Conservation (phyloP, 768 basidiomycete species). For the Aureoboletus auriporus region DNA sequence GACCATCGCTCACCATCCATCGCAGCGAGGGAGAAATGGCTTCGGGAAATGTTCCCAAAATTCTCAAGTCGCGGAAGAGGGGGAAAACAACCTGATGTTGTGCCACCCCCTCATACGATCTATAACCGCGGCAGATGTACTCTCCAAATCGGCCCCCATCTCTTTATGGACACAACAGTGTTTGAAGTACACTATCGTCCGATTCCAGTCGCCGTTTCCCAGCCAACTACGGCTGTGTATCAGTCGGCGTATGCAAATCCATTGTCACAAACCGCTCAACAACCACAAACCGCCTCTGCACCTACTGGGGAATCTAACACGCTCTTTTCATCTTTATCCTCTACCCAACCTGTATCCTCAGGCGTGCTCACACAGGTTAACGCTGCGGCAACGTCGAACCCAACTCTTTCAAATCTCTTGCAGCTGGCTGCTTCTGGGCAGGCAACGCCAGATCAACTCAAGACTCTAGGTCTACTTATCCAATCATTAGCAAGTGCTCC, state of each 20-base stretch:
- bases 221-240: slow-evolving; percentile 24
- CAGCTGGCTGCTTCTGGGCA: slow-evolving; percentile 59
- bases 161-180: slow-evolving; percentile 61
- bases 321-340: slow-evolving; percentile 42
- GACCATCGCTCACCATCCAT: slow-evolving; percentile 12
- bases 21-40: slow-evolving; percentile 69
- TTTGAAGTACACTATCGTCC: slow-evolving; percentile 72
- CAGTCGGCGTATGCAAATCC: slow-evolving; percentile 21
- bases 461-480: slow-evolving; percentile 69
- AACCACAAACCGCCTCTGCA: slow-evolving; percentile 20
- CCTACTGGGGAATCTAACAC: slow-evolving; percentile 33
- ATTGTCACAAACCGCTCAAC: slow-evolving; percentile 29
- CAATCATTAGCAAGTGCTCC: slow-evolving; percentile 50
- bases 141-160: slow-evolving; percentile 72
- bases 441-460: slow-evolving; percentile 61
- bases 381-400: slow-evolving; percentile 59
- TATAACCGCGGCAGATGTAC: slow-evolving; percentile 65
- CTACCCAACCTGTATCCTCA: slow-evolving; percentile 50
- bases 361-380: slow-evolving; percentile 62
- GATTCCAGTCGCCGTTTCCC: slow-evolving; percentile 18
- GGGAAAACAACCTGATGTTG: slow-evolving; percentile 48
- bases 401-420: slow-evolving; percentile 62
- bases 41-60: slow-evolving; percentile 59
- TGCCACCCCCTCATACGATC: slow-evolving; percentile 63
- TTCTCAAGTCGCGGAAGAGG: slow-evolving; percentile 65